Conservation (phyloP, 139 green algal genomes). For the Closterium sp. region DNA sequence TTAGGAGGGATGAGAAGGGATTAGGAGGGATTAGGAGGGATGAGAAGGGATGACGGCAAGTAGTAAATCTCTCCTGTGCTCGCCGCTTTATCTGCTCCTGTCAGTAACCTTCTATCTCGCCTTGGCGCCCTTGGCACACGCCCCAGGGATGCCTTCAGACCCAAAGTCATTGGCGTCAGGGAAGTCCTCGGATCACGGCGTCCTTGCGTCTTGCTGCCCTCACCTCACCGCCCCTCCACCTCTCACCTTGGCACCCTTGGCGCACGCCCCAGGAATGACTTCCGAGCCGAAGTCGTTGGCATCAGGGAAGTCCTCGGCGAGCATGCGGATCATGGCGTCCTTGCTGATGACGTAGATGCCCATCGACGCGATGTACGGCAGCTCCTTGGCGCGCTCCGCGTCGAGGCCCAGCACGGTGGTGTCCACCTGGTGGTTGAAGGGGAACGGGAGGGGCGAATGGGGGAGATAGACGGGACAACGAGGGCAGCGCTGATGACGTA, state of each 20-base stretch:
- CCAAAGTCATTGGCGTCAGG: conserved; percentile 80
- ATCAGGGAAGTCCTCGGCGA: conserved; percentile 64
- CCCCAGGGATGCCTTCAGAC: conserved; percentile 80
- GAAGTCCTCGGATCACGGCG: conserved; percentile 64
- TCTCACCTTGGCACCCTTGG: conserved; percentile 69
- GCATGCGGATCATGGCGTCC: conserved; percentile 61
- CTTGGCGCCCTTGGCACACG: conserved; percentile 34
- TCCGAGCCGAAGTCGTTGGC: conserved; percentile 83
- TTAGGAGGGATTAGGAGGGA: too few species aligned
- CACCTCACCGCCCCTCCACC: not conserved
- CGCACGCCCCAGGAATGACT: conserved; percentile 79
- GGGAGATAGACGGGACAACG: too few species aligned
- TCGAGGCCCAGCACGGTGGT: conserved; percentile 91
- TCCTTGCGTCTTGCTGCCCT: too few species aligned
- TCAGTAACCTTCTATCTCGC: not conserved
- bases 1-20: too few species aligned
- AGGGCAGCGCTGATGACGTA: conserved; percentile 84
- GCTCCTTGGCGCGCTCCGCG: conserved; percentile 69
- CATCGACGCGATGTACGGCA: conserved; percentile 99
- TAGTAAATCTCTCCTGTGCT: too few species aligned
- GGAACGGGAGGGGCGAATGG: too few species aligned
- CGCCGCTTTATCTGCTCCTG: too few species aligned
- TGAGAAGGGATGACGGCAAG: too few species aligned
- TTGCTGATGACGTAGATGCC: conserved; percentile 90
- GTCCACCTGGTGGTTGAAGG: conserved; percentile 70